These are phyloP conservation scores for Somion occarium DNA, from an alignment of 1,284 basidiomycete genomes.

Conservation along the genomic window DNA sequence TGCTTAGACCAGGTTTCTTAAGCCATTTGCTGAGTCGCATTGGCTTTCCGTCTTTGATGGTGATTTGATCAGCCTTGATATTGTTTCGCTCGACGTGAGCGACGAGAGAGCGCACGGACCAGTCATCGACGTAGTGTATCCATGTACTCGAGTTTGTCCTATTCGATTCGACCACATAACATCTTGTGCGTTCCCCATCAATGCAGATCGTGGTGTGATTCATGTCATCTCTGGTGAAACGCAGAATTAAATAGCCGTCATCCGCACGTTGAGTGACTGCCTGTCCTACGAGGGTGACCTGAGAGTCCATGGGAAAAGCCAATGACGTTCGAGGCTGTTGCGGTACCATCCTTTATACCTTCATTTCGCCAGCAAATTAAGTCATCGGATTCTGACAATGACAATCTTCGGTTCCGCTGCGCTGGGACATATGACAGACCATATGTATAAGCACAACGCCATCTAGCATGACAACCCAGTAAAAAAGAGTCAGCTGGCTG, in stretches of 20 bases:
- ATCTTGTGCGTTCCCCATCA: not conserved
- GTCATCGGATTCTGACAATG: too few species aligned
- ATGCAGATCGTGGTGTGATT: constrained; percentile 5
- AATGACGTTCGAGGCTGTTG: not conserved
- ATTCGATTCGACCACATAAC: constrained; percentile 8
- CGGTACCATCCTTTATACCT: not conserved
- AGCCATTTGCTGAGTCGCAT: constrained; percentile 4
- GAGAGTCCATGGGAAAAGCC: constrained; percentile 6
- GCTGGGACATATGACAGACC: too few species aligned
- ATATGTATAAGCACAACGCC: too few species aligned
- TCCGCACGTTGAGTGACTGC: not conserved
- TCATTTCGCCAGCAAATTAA: not conserved
- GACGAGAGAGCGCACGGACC: not conserved
- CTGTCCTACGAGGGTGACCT: constrained; percentile 9
- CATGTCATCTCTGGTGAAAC: constrained; percentile 1
- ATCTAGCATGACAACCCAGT: too few species aligned
- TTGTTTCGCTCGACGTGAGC: constrained; percentile 2
- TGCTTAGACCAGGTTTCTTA: not conserved
- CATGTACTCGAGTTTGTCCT: not conserved
- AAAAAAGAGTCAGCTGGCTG: too few species aligned
- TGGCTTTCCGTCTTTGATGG: not conserved
- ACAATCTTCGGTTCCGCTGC: too few species aligned
- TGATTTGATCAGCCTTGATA: constrained; percentile 4
- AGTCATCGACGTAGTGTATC: not conserved
- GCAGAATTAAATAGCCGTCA: not conserved